Percentiles rank a stretch among this genome's conserved stretches.
These are phyloP conservation scores for Claviceps pazoutovae DNA, from an alignment of 2,329 filamentous ascomycete genomes.

Conservation along the genomic window DNA sequence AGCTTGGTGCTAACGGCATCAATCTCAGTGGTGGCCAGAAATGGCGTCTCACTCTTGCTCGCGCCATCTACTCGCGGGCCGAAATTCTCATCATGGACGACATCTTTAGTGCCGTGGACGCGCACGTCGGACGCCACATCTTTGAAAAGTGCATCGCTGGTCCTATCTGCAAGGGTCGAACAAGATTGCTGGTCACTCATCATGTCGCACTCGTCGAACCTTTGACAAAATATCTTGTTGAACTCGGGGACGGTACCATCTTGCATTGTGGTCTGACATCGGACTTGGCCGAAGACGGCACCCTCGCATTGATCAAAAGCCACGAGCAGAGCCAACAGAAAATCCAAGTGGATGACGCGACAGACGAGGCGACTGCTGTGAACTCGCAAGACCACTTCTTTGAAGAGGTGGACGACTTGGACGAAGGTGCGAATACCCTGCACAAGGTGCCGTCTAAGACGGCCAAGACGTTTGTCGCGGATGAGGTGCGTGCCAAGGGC, in stretches of 20 bases:
- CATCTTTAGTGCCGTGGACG: constrained; percentile 72
- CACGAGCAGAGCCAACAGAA: constrained; percentile 35
- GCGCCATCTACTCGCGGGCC: constrained; percentile 66
- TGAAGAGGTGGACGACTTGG: constrained; percentile 23
- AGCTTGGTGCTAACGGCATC: constrained; percentile 74
- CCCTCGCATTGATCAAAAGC: constrained; percentile 41
- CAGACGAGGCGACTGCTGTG: constrained; percentile 30
- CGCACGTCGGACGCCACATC: constrained; percentile 66
- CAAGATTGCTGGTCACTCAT: constrained; percentile 68
- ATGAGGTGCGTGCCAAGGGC: constrained; percentile 59
- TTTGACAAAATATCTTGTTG: constrained; percentile 59
- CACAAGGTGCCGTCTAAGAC: constrained; percentile 37
- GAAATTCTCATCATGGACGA: constrained; percentile 69
- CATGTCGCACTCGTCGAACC: constrained; percentile 60
- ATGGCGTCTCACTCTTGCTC: constrained; percentile 67
- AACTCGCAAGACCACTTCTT: constrained; percentile 39
- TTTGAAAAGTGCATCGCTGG: constrained; percentile 65
- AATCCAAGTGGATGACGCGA: constrained; percentile 33
- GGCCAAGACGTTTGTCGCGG: constrained; percentile 60
- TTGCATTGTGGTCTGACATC: constrained; percentile 50
- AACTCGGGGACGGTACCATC: constrained; percentile 55
- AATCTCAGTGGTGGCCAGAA: constrained; percentile 75
- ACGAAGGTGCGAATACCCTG: constrained; percentile 24
- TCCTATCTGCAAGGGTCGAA: constrained; percentile 53
- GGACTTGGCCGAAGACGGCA: constrained; percentile 46